A percentile compares a stretch with the other conserved stretches of the same genome.
phyloP scores from a whole-genome alignment of 2,329 filamentous ascomycete genomes.

The Chalaropsis ovoidea region DNA sequence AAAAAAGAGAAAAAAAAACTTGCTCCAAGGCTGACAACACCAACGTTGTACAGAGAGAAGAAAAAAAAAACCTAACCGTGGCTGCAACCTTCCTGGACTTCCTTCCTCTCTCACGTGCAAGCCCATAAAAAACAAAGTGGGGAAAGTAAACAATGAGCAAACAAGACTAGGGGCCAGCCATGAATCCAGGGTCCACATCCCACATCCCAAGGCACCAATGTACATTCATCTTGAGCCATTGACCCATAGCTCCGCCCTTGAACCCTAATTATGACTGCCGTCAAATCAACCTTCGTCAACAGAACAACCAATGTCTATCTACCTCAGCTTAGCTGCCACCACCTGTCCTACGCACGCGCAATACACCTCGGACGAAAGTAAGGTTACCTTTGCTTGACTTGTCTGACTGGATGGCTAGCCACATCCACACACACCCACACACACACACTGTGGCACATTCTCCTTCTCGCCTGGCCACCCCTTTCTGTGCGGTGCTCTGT shows the following conservation, averaged over 20 bases:
- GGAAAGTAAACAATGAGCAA: conserved; percentile 1
- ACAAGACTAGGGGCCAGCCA: neutral
- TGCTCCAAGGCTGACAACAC: neutral
- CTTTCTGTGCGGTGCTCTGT: neutral
- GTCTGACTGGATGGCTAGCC: neutral
- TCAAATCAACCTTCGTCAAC: too few species aligned
- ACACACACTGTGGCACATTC: neutral
- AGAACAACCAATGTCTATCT: neutral
- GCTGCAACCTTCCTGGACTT: neutral
- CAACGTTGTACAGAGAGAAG: neutral
- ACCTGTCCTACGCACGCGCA: too few species aligned
- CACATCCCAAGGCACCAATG: neutral
- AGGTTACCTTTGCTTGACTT: neutral
- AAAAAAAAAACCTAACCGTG: neutral
- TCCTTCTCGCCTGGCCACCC: neutral
- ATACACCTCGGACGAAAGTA: neutral
- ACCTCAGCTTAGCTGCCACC: neutral
- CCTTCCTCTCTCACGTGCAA: conserved; percentile 6
- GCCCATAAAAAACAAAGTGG: neutral
- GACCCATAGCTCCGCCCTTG: neutral
- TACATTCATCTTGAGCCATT: neutral
- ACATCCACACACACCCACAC: too few species aligned
- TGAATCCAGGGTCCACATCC: neutral
- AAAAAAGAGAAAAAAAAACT: neutral
- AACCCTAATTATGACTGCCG: neutral